Evolutionary conservation across 164 flowering plant species (phyloP).

Genomic region (Vitis amurensis): DNA sequence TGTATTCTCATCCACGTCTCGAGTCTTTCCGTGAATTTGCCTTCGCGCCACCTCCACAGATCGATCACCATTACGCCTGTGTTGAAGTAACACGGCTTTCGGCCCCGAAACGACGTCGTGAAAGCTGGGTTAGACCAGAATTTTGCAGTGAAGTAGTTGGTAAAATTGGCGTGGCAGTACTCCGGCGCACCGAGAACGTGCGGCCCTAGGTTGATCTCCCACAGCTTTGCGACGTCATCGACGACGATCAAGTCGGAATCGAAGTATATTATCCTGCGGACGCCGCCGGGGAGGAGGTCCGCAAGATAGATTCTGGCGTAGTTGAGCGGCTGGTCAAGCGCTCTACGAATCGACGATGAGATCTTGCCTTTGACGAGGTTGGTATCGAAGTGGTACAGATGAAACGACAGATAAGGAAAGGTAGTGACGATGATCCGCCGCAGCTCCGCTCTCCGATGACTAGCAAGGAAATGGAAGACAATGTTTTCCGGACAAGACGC

Average conservation of each 20-base stretch:
- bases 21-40: slow-evolving; percentile 43
- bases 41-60: slow-evolving; percentile 54
- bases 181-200: slow-evolving; percentile 76
- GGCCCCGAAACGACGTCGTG: slow-evolving; percentile 24
- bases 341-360: slow-evolving; percentile 64
- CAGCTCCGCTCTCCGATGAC: slow-evolving; percentile 34
- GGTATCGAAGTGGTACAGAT: slow-evolving; percentile 55
- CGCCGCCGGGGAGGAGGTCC: slow-evolving; percentile 47
- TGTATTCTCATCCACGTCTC: slow-evolving; percentile 78
- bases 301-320: slow-evolving; percentile 82
- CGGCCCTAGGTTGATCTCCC: slow-evolving; percentile 42
- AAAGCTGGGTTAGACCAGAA: slow-evolving; percentile 58
- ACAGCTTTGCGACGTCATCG: slow-evolving; percentile 63
- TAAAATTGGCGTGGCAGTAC: slow-evolving; percentile 82
- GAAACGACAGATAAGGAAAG: slow-evolving; percentile 65
- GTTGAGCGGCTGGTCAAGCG: slow-evolving; percentile 73
- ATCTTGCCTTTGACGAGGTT: slow-evolving; percentile 46
- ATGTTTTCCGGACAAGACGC: slow-evolving; percentile 75
- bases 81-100: slow-evolving; percentile 68
- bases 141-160: slow-evolving; percentile 50
- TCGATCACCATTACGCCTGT: slow-evolving; percentile 92
- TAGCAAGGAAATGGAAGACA: slow-evolving; percentile 63
- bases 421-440: slow-evolving; percentile 44
- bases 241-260: slow-evolving; percentile 75
- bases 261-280: slow-evolving; percentile 62